Evolutionary conservation across 1,139 yeast species (phyloP), one percentile per base, ranked within the genome.

Genomic region (Kluyveromyces sp.): DNA sequence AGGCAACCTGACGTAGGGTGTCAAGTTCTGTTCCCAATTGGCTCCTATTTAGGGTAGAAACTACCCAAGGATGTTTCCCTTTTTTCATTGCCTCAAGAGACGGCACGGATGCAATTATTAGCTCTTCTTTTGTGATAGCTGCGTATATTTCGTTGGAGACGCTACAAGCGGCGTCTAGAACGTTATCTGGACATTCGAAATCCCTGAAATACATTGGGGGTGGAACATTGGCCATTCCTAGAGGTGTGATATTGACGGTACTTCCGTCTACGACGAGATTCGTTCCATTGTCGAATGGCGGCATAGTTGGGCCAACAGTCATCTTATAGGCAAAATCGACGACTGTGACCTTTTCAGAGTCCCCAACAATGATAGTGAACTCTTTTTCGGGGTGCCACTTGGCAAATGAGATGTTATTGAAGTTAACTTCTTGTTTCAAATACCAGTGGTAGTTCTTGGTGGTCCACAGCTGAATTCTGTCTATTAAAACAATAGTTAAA

Each of bases 391-490:
- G 92, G 57, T 92, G 97, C 80, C 95, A 92, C 58, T 75, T 74
- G 35, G 80, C 68, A 57, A 75, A 82, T 4, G 60, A 50, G 18
- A 84, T 70, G 19, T 60, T 52, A 2, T 61, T 55, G 2, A 63
- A 53, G 32, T 63, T 56, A 3, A 89, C 66, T 58, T 83, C 94
- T 63, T 84, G 94, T 60, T 94, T 92, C 53, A 89, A 71, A 61
- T 84, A 87, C 97, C 98, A 94, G 61, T 89, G 95, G 63, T 89
- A 94, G 62, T 94, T 94, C 58, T 86, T 89, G 2, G 85, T 73
- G 1, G 94, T 81, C 97, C 97, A 94, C 31, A 94, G 66, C 60
- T 85, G 95, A 16, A 92, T 72, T 30, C 77, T 67, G 51, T 81
- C 74, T 2, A 65, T 53, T 26, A 83, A 65, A 44, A 77, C 81